A percentile compares a stretch with the other conserved stretches of the same genome.
These are phyloP conservation scores for Cryphonectria carpinicola DNA, from an alignment of 2,329 filamentous ascomycete species.

Conservation along the genomic window DNA sequence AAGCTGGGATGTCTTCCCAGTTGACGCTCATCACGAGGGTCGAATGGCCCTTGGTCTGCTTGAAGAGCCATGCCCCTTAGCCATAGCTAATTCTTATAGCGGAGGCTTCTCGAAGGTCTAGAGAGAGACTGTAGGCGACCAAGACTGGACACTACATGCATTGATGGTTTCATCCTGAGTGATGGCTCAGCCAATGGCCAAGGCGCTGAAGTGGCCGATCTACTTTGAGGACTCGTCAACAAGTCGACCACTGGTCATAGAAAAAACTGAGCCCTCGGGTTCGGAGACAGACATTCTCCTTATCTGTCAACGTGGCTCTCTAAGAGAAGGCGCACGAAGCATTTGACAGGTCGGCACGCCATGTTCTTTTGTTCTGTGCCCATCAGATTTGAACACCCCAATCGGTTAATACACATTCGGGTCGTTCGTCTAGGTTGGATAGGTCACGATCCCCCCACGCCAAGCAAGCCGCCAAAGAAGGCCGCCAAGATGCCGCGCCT, in stretches of 20 bases:
- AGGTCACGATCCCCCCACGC: background rate
- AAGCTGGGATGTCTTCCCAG: slow-evolving; percentile 35
- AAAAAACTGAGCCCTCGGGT: too few relatives aligned
- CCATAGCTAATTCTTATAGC: background rate
- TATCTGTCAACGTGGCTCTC: background rate
- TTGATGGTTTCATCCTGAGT: background rate
- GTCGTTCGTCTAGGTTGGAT: too few relatives aligned
- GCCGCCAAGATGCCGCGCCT: background rate
- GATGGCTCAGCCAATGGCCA: background rate
- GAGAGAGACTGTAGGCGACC: background rate
- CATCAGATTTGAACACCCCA: background rate
- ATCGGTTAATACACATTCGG: background rate
- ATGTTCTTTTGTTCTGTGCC: background rate
- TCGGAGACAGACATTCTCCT: background rate
- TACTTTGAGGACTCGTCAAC: background rate
- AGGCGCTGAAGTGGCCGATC: background rate
- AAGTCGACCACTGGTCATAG: background rate
- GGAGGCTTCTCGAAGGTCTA: slow-evolving; percentile 32
- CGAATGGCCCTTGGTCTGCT: slow-evolving; percentile 42
- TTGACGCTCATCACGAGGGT: slow-evolving; percentile 43
- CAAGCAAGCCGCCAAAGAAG: background rate
- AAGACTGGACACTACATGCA: background rate
- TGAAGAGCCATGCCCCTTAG: slow-evolving; percentile 38
- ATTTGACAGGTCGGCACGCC: background rate
- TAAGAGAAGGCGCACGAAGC: background rate